Evolutionary conservation across 371 early-diverging fungal species (phyloP).

Genomic region (Mucor piriformis): DNA sequence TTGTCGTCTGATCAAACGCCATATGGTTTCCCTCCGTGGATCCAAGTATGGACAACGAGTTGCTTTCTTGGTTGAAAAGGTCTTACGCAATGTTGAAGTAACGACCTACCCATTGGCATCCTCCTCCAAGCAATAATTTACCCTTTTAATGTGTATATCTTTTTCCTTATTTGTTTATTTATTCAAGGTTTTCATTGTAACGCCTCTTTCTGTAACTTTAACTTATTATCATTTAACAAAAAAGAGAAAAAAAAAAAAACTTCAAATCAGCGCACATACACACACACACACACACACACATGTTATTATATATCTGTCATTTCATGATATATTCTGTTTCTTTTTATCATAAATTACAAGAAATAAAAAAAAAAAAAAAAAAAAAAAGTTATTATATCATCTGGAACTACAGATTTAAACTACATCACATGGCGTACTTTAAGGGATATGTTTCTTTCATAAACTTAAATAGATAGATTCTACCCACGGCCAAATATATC

Average conservation of each 20-base stretch:
- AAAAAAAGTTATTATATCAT: too few species aligned
- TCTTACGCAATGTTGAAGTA: slow-evolving; percentile 32
- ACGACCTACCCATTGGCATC: slow-evolving; percentile 29
- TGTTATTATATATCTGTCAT: background rate
- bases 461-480: background rate
- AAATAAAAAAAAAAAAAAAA: too few species aligned
- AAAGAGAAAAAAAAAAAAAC: background rate
- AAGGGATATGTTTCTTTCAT: too few species aligned
- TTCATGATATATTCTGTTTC: background rate
- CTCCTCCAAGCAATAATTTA: too few species aligned
- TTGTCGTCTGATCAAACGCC: slow-evolving; percentile 67
- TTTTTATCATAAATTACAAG: background rate
- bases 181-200: background rate
- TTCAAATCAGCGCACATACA: background rate
- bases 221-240: background rate
- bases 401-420: too few species aligned
- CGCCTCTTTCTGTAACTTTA: too few species aligned
- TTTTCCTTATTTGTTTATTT: background rate
- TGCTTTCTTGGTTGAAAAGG: slow-evolving; percentile 73
- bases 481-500: background rate
- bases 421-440: too few species aligned
- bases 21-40: slow-evolving; percentile 71
- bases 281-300: background rate
- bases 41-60: slow-evolving; percentile 83
- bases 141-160: too few species aligned